These are phyloP conservation scores for Nepenthes gracilis DNA, from an alignment of 148 eudicot genomes.

Conservation along the genomic window DNA sequence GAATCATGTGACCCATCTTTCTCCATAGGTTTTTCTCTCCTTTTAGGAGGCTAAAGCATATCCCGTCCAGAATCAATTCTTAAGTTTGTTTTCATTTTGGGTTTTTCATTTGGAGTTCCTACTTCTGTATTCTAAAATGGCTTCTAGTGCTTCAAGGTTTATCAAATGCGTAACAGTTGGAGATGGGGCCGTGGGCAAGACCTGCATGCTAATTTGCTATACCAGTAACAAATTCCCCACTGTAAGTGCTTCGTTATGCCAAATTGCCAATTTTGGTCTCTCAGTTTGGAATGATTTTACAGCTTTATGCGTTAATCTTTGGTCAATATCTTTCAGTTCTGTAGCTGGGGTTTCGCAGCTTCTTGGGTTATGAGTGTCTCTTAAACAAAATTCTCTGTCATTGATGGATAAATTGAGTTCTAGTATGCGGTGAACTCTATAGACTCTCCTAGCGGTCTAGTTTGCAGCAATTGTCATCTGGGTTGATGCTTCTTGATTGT, in stretches of 20 bases:
- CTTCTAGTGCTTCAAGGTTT: conserved; percentile 57
- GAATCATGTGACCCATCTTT: no score
- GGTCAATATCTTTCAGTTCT: neutral
- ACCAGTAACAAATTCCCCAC: conserved; percentile 85
- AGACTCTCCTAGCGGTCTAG: neutral
- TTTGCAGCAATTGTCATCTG: conserved; percentile 14
- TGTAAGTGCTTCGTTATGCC: conserved; percentile 22
- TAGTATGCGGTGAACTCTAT: no score
- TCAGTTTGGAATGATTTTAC: neutral
- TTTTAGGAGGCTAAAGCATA: no score
- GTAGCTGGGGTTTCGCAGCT: no score
- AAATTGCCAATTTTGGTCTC: neutral
- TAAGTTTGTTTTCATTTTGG: no score
- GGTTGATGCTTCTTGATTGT: neutral
- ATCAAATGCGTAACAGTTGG: conserved; percentile 89
- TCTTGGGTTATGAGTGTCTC: no score
- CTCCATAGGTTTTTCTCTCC: no score
- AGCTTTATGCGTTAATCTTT: conserved; percentile 4
- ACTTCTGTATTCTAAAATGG: conserved; percentile 20
- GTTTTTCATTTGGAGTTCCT: no score
- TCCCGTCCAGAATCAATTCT: no score
- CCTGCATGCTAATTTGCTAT: conserved; percentile 81
- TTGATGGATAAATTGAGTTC: no score
- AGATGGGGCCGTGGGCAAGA: conserved; percentile 84
- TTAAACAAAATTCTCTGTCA: no score